Percentiles rank a stretch among this genome's conserved stretches.
These are phyloP conservation scores for Cryptosporidium andersoni DNA, from an alignment of 169 alveolate genomes.

Conservation along the genomic window DNA sequence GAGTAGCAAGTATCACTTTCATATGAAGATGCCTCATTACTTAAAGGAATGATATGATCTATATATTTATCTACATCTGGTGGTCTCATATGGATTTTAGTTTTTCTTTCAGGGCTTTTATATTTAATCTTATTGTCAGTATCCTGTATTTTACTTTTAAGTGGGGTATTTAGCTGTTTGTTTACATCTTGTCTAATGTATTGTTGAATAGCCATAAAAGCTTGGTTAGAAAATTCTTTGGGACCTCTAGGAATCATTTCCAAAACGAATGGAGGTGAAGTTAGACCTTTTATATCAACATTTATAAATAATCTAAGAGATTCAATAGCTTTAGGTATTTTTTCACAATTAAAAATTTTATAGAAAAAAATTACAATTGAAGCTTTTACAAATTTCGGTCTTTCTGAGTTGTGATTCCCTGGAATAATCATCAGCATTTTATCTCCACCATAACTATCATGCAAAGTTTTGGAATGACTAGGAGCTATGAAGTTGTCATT, in stretches of 20 bases:
- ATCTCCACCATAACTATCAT: constrained; percentile 72
- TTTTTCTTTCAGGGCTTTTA: neutral
- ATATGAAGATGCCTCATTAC: constrained; percentile 7
- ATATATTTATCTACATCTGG: constrained; percentile 67
- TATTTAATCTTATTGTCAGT: neutral
- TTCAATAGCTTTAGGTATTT: constrained; percentile 7
- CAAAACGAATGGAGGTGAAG: too few species aligned
- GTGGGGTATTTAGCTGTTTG: neutral
- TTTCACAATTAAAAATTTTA: constrained; percentile 29
- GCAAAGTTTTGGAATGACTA: constrained; percentile 61
- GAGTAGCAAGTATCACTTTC: constrained; percentile 30
- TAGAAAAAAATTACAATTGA: constrained; percentile 75
- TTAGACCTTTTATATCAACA: constrained; percentile 8
- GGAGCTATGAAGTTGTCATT: constrained; percentile 74
- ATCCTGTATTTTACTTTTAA: neutral
- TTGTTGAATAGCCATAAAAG: constrained; percentile 61
- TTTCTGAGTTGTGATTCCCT: constrained; percentile 77
- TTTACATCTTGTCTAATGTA: constrained; percentile 19
- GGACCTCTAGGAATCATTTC: neutral
- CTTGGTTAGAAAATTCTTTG: constrained; percentile 18
- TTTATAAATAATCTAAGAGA: constrained; percentile 32
- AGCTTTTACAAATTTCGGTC: constrained; percentile 75
- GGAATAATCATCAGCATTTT: constrained; percentile 73
- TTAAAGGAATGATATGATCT: constrained; percentile 60
- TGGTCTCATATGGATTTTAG: constrained; percentile 47